Evolutionary conservation across 345 rosid genomes (phyloP).

Genomic region (Rhizophora apiculata): DNA sequence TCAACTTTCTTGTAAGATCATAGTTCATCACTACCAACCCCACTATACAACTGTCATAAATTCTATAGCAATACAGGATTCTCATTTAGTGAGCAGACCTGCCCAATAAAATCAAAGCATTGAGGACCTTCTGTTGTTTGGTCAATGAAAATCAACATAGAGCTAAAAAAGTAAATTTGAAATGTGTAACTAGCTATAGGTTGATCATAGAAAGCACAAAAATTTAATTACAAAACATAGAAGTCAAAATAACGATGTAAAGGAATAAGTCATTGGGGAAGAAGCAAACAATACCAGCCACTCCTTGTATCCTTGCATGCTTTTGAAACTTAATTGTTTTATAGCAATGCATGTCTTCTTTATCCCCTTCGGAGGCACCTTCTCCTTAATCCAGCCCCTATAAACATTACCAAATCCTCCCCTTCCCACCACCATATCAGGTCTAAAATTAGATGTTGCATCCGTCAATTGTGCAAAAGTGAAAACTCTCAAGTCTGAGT

Average conservation of each 20-base stretch:
- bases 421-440: constrained; percentile 5
- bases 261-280: too few relatives aligned
- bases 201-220: neutral
- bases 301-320: constrained; percentile 7
- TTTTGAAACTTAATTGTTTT: neutral
- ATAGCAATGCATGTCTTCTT: constrained; percentile 5
- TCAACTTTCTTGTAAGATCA: too few relatives aligned
- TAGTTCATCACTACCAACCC: too few relatives aligned
- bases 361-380: neutral
- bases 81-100: too few relatives aligned
- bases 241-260: too few relatives aligned
- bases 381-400: constrained; percentile 8
- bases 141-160: too few relatives aligned
- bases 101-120: too few relatives aligned
- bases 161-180: too few relatives aligned
- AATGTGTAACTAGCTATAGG: too few relatives aligned
- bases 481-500: neutral
- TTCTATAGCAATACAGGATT: too few relatives aligned
- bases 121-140: too few relatives aligned
- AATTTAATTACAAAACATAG: neutral
- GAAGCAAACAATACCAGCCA: neutral
- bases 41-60: too few relatives aligned
- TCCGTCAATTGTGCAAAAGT: constrained; percentile 5
- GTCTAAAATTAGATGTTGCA: constrained; percentile 12
- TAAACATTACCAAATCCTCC: constrained; percentile 14